Base-by-base conservation (phyloP, 495 filamentous ascomycete species). In the Penicillium verhagenii region DNA sequence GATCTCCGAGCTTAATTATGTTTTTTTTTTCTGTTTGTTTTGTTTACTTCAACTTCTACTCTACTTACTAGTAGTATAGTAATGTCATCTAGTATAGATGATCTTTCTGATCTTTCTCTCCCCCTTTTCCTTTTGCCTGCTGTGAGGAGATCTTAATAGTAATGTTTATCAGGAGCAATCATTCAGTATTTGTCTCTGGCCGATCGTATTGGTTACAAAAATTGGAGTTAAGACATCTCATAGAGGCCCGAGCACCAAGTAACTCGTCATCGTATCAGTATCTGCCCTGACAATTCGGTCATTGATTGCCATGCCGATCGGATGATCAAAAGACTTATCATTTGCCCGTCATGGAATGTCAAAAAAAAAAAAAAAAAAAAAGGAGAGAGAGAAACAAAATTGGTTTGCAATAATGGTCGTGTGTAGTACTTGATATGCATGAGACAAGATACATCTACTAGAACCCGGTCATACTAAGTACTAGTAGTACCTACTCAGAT, bases 1-100 rank as follows among this genome's bases (percentile, higher is more conserved):
- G 59, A 65, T 59, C 52, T 28, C 11, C 24, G 50, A 45, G 40
- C 10, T 50, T 45, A 28, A 33, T 53, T 49, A 29, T 14, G 13
- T 47, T 47, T 10, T 26, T 28, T 16, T 26, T 4, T 9, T 8
- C 1, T 18, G 37, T 45, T 45, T 6, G 20, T 25, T 50, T 37
- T 50, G 47, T 50, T 50, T 37, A 39, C 20, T 13, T n/a, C 31
- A n/a, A n/a, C n/a, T n/a, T n/a, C n/a, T n/a, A n/a, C n/a, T n/a
- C n/a, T n/a, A n/a, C n/a, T n/a, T n/a, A n/a, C n/a, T n/a, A n/a
- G n/a, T n/a, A n/a, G n/a, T n/a, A n/a, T n/a, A n/a, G n/a, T n/a
- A n/a, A n/a, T n/a, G n/a, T n/a, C n/a, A n/a, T n/a, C n/a, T n/a
- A n/a, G n/a, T n/a, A n/a, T n/a, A n/a, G n/a, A n/a, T n/a, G n/a